Percentiles rank a stretch among this genome's conserved stretches.
These are phyloP conservation scores for Rhodotorula toruloides DNA, from an alignment of 768 basidiomycete genomes.

Conservation along the genomic window DNA sequence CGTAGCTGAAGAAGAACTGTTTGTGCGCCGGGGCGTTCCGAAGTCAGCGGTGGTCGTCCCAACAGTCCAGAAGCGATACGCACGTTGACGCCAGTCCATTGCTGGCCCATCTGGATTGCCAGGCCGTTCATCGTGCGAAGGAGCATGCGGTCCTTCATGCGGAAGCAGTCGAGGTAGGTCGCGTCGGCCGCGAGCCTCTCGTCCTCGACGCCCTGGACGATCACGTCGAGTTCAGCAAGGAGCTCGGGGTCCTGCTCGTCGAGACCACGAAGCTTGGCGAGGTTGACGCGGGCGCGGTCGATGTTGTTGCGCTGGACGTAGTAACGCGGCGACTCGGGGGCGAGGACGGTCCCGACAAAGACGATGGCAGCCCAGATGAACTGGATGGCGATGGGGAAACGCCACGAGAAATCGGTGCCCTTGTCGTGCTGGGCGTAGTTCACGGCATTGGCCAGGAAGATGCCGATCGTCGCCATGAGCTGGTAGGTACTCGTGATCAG, in stretches of 20 bases:
- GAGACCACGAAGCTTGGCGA: conserved; percentile 47
- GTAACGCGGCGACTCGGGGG: conserved; percentile 35
- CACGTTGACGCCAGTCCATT: conserved; percentile 36
- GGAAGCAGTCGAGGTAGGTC: conserved; percentile 33
- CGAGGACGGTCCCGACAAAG: conserved; percentile 26
- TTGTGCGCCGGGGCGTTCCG: too few relatives aligned
- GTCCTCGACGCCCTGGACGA: conserved; percentile 19
- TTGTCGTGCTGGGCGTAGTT: conserved; percentile 30
- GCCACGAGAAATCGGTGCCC: conserved; percentile 29
- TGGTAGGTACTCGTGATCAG: conserved; percentile 81
- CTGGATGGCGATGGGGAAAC: conserved; percentile 30
- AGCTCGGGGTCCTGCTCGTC: conserved; percentile 45
- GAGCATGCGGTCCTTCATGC: conserved; percentile 27
- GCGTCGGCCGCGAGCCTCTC: conserved; percentile 23
- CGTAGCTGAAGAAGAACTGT: conserved; percentile 6
- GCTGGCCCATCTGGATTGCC: conserved; percentile 38
- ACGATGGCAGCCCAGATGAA: conserved; percentile 27
- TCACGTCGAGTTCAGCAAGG: conserved; percentile 44
- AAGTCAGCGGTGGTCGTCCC: too few relatives aligned
- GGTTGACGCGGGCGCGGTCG: conserved; percentile 46
- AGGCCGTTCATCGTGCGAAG: conserved; percentile 36
- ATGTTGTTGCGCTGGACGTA: conserved; percentile 31
- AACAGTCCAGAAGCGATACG: too few relatives aligned
- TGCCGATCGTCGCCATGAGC: conserved; percentile 73
- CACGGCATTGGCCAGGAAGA: conserved; percentile 54